phyloP scores from a whole-genome alignment of 2,329 filamentous ascomycete genomes.

The Neopestalotiopsis sp. region DNA sequence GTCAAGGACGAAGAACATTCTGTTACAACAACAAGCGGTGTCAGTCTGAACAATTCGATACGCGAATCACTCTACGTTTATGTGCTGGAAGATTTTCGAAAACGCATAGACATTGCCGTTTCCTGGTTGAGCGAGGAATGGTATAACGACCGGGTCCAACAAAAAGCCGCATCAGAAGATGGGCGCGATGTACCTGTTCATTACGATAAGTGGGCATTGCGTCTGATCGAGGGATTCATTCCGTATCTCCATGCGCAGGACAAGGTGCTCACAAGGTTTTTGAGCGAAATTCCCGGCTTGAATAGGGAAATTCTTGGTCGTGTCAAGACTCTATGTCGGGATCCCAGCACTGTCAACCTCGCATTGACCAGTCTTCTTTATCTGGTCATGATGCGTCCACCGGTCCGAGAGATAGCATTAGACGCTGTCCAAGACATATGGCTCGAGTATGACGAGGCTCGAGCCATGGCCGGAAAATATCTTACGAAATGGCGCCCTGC shows the following conservation, averaged over 20 bases:
- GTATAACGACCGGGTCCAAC: conserved; percentile 82
- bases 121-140: conserved; percentile 97
- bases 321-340: conserved; percentile 71
- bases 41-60: conserved; percentile 68
- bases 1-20: conserved; percentile 64
- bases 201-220: conserved; percentile 81
- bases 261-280: conserved; percentile 85
- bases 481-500: conserved; percentile 65
- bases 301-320: conserved; percentile 74
- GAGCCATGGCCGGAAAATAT: conserved; percentile 67
- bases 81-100: conserved; percentile 89
- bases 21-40: conserved; percentile 28
- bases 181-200: conserved; percentile 59
- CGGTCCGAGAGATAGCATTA: conserved; percentile 66
- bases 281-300: conserved; percentile 88
- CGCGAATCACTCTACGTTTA: conserved; percentile 84
- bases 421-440: conserved; percentile 72
- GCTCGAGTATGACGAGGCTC: conserved; percentile 69
- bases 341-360: conserved; percentile 68
- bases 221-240: conserved; percentile 86
- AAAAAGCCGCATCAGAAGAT: conserved; percentile 44
- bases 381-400: conserved; percentile 71
- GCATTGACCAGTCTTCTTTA: conserved; percentile 71
- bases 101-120: conserved; percentile 87
- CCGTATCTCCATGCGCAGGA: conserved; percentile 92